These are phyloP conservation scores for Paxillus rubicundulus DNA, from an alignment of 768 basidiomycete species.

Conservation along the genomic window DNA sequence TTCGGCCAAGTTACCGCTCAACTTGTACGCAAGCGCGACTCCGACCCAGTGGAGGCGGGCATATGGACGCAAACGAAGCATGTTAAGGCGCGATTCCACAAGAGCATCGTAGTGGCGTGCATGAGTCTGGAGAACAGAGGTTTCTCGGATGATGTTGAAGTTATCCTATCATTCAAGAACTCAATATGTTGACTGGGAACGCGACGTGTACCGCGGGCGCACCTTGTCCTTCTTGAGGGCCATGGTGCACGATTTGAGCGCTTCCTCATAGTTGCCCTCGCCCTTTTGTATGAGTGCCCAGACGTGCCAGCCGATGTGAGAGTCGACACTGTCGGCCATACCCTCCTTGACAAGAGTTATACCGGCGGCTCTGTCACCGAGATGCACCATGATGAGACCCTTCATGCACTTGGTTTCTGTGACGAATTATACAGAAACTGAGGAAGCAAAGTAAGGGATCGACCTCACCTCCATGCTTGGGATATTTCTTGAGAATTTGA, in stretches of 20 bases:
- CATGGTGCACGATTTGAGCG: slow-evolving; percentile 87
- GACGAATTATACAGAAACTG: background rate
- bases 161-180: slow-evolving; percentile 63
- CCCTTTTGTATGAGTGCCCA: slow-evolving; percentile 93
- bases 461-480: slow-evolving; percentile 89
- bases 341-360: slow-evolving; percentile 83
- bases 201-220: slow-evolving; percentile 20
- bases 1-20: slow-evolving; percentile 70
- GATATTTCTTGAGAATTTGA: slow-evolving; percentile 91
- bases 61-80: slow-evolving; percentile 78
- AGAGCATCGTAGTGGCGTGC: slow-evolving; percentile 75
- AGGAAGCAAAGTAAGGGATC: background rate
- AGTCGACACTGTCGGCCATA: slow-evolving; percentile 73
- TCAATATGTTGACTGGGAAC: slow-evolving; percentile 1
- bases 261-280: slow-evolving; percentile 93
- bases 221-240: slow-evolving; percentile 90
- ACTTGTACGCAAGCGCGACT: slow-evolving; percentile 83
- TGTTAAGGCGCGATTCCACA: slow-evolving; percentile 77
- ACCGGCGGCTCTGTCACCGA: slow-evolving; percentile 79
- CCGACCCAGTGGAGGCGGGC: slow-evolving; percentile 88
- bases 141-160: slow-evolving; percentile 88
- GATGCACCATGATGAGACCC: slow-evolving; percentile 80
- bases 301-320: slow-evolving; percentile 98
- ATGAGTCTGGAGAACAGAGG: slow-evolving; percentile 86
- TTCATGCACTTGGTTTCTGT: slow-evolving; percentile 96